Evolutionary conservation across 129 eudicot species (phyloP).

Genomic region (Oenanthe sinensis): DNA sequence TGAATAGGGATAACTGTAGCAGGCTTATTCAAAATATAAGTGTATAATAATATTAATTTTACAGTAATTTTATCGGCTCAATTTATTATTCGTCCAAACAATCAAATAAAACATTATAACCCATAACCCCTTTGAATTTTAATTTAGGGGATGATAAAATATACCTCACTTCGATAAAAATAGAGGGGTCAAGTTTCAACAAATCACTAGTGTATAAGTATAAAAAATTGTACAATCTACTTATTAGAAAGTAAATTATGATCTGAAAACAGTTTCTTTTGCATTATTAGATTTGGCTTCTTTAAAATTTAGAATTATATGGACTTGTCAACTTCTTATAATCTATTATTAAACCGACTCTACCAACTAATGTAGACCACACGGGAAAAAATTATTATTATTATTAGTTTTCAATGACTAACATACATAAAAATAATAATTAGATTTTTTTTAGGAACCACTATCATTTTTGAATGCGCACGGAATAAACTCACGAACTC

Average conservation of each 20-base stretch:
- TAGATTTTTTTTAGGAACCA: no score
- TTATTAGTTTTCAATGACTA: not conserved
- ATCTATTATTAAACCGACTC: not conserved
- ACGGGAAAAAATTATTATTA: not conserved
- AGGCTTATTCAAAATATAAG: no score
- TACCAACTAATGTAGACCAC: conserved; percentile 1
- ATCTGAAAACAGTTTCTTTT: not conserved
- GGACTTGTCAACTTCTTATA: not conserved
- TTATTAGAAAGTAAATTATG: not conserved
- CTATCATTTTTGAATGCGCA: no score
- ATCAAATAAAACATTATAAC: no score
- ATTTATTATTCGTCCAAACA: no score
- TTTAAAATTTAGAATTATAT: conserved; percentile 2
- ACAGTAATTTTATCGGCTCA: no score
- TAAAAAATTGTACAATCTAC: not conserved
- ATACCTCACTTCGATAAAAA: not conserved
- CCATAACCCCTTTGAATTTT: no score
- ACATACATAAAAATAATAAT: no score
- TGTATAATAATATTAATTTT: no score
- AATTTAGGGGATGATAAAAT: no score
- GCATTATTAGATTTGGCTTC: conserved; percentile 5
- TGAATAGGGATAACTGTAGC: no score
- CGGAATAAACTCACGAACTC: no score
- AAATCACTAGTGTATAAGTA: not conserved
- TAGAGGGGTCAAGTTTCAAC: not conserved